Percentiles rank a stretch among this genome's conserved stretches.
phyloP scores from a whole-genome alignment of 345 rosid species.

The Murraya koenigii region DNA sequence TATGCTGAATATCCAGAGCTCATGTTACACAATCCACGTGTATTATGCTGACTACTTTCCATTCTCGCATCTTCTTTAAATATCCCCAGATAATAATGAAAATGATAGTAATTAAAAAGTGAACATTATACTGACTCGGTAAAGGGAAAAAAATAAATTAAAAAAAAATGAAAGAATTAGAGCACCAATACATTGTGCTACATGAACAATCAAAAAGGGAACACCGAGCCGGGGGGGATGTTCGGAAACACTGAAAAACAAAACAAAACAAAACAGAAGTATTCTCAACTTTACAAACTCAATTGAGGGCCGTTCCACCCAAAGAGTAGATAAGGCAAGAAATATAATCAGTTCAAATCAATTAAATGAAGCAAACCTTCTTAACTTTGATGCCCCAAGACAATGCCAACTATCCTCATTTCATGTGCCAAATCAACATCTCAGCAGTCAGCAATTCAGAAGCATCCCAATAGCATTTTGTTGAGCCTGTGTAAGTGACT shows the following conservation, averaged over 20 bases:
- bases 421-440: neutral
- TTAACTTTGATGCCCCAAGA: neutral
- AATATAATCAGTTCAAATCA: neutral
- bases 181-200: neutral
- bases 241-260: too few species aligned
- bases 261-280: neutral
- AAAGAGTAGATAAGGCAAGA: neutral
- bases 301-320: neutral
- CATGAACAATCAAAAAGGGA: neutral
- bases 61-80: too few species aligned
- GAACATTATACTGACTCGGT: too few species aligned
- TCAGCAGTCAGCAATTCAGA: conserved; percentile 34
- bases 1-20: too few species aligned
- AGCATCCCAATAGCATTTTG: conserved; percentile 47
- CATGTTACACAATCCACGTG: too few species aligned
- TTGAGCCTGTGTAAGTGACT: conserved; percentile 57
- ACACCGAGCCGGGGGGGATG: too few species aligned
- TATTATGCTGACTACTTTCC: too few species aligned
- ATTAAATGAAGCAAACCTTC: neutral
- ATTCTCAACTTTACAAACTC: conserved; percentile 7
- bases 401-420: neutral
- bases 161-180: neutral
- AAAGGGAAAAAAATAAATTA: too few species aligned
- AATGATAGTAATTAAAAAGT: too few species aligned
- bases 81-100: too few species aligned